Evolutionary conservation across 1,284 basidiomycete genomes (phyloP).

Genomic region (Irpex sp.): DNA sequence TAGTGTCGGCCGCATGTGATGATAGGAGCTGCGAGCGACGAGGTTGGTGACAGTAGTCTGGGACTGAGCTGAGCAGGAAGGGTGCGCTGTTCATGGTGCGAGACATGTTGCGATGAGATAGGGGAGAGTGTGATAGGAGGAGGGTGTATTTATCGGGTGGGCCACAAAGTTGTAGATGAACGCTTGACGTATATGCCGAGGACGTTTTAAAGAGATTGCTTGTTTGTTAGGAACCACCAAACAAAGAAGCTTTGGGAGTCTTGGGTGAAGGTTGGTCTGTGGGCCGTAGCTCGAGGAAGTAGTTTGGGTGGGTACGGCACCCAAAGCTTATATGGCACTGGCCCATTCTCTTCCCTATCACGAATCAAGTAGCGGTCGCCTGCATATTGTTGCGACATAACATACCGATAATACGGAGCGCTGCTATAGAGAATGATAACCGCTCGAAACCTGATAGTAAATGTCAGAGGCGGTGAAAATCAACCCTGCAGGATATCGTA

Average conservation of each 20-base stretch:
- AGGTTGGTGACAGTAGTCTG: slow-evolving; percentile 10
- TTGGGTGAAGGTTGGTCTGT: neutral
- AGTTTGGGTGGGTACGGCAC: neutral
- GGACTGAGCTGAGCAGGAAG: neutral
- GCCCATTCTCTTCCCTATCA: neutral
- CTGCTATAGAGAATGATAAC: slow-evolving; percentile 7
- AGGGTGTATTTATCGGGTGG: neutral
- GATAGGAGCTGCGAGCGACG: neutral
- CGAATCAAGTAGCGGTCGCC: neutral
- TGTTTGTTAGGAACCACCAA: slow-evolving; percentile 5
- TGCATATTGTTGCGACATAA: slow-evolving; percentile 5
- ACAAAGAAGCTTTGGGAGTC: slow-evolving; percentile 14
- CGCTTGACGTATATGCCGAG: neutral
- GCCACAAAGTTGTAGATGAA: neutral
- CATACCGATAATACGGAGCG: slow-evolving; percentile 11
- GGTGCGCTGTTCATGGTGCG: slow-evolving; percentile 8
- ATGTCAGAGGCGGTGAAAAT: neutral
- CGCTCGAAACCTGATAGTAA: neutral
- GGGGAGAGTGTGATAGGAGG: neutral
- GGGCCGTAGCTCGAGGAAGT: neutral
- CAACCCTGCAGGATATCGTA: neutral
- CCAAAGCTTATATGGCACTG: slow-evolving; percentile 13
- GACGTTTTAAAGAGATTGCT: slow-evolving; percentile 1
- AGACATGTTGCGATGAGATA: slow-evolving; percentile 16
- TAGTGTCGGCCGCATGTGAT: slow-evolving; percentile 18